Evolutionary conservation across 345 rosid genomes (phyloP).

Genomic region (Bruguiera parviflora): DNA sequence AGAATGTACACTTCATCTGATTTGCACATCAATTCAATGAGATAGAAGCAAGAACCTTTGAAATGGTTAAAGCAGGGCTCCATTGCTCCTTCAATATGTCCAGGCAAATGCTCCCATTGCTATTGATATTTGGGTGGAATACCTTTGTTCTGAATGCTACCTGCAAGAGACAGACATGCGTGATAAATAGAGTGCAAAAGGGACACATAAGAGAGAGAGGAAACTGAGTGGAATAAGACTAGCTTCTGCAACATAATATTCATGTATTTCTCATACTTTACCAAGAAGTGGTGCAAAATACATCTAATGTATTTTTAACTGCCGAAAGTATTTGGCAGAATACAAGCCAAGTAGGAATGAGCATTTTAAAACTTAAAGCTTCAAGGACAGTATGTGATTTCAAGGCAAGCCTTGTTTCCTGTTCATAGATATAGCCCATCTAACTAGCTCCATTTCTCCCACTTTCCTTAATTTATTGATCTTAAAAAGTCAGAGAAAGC

Average conservation of each 20-base stretch:
- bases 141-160: slow-evolving; percentile 96
- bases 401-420: not conserved
- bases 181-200: not conserved
- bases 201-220: not conserved
- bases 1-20: not conserved
- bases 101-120: slow-evolving; percentile 96
- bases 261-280: too few relatives aligned
- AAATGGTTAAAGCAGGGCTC: slow-evolving; percentile 95
- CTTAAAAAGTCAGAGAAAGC: not conserved
- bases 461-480: not conserved
- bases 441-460: not conserved
- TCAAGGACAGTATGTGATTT: not conserved
- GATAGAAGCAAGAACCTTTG: slow-evolving; percentile 52
- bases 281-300: too few relatives aligned
- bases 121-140: slow-evolving; percentile 88
- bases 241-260: too few relatives aligned
- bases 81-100: slow-evolving; percentile 98
- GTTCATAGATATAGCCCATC: not conserved
- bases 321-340: too few relatives aligned
- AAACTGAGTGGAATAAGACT: too few relatives aligned
- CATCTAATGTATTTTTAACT: too few relatives aligned
- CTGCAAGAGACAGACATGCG: slow-evolving; percentile 24
- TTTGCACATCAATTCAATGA: not conserved
- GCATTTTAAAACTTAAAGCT: too few relatives aligned
- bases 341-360: too few relatives aligned